A percentile compares a stretch with the other conserved stretches of the same genome.
These are phyloP conservation scores for Cyclotella sp. DNA, from an alignment of 108 stramenopile species.

Conservation along the genomic window DNA sequence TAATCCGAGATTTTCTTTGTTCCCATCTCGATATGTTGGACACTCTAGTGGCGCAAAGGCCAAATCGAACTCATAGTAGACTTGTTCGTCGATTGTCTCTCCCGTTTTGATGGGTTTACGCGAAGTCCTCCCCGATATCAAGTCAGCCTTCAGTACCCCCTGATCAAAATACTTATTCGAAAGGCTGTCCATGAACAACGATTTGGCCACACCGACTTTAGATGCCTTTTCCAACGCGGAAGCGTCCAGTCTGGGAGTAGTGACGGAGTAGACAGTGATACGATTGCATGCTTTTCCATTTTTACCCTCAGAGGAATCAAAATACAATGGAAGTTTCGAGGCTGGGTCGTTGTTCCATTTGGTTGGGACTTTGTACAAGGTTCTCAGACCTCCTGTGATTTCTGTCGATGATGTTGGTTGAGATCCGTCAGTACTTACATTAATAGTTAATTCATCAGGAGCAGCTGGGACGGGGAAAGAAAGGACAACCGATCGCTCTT, in stretches of 20 bases:
- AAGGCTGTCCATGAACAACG: constrained; percentile 55
- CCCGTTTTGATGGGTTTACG: constrained; percentile 39
- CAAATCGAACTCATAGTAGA: constrained; percentile 84
- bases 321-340: constrained; percentile 53
- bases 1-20: constrained; percentile 66
- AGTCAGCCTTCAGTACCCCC: constrained; percentile 69
- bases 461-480: constrained; percentile 43
- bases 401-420: constrained; percentile 30
- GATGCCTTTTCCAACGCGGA: constrained; percentile 70
- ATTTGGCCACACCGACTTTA: constrained; percentile 73
- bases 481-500: constrained; percentile 56
- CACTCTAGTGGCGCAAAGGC: constrained; percentile 77
- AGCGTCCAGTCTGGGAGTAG: constrained; percentile 45
- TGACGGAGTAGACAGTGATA: constrained; percentile 66
- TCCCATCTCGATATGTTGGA: constrained; percentile 54
- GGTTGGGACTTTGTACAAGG: constrained; percentile 68
- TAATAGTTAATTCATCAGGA: constrained; percentile 50
- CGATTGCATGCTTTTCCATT: constrained; percentile 74
- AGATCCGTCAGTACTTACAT: constrained; percentile 45
- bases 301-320: constrained; percentile 65
- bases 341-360: constrained; percentile 71
- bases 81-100: constrained; percentile 42
- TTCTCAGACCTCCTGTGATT: constrained; percentile 25
- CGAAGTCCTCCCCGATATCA: constrained; percentile 64
- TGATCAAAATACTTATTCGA: constrained; percentile 49